Base-by-base conservation (phyloP, 345 rosid species). In the Eucalyptus curtisii region DNA sequence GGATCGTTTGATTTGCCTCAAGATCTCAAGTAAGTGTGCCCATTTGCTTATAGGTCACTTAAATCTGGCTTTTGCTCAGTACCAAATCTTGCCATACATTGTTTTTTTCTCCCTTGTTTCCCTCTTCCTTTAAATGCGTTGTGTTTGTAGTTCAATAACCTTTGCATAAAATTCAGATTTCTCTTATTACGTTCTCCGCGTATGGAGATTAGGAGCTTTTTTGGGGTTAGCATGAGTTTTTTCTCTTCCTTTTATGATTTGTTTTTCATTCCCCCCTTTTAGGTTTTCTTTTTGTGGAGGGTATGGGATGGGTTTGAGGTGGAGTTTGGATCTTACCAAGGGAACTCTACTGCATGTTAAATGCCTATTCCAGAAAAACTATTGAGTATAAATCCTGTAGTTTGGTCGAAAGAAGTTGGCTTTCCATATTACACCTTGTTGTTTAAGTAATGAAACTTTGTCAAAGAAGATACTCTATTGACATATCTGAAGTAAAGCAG, bases 1-100 rank as follows among this genome's bases (percentile, higher is more conserved):
- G 96, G 98, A 87, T 91, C 92, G 27, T 89, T 94, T 84, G 87
- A 93, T 89, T 84, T 96, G 89, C 96, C 96, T 89, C 88, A 82
- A 86, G 87, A 93, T 91, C 89, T 92, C 71, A 92, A 96, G 90
- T 91, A 37, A 71, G 45, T 86, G 49, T 48, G 20, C 48, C 86
- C 79, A 17, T 17, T 37, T 45, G 17, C 42, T 84, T 40, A 50
- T 42, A 49, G 33, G 37, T 45, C 20, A 50, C 53, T 50, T 71
- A 20, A 20, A 37, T 86, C 49, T 86, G 82, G 84, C 30, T 76
- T 76, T 76, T 40, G 47, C 14, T 40, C 15, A 24, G 84, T 37
- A 31, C 33, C 37, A 53, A 86, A 33, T 37, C 31, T 47, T 87
- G 42, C 25, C 44, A 30, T 80, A 42, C 45, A 30, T 68, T n/a